phyloP scores from a whole-genome alignment of 1,139 yeast species.

The Blastobotrys niveus region DNA sequence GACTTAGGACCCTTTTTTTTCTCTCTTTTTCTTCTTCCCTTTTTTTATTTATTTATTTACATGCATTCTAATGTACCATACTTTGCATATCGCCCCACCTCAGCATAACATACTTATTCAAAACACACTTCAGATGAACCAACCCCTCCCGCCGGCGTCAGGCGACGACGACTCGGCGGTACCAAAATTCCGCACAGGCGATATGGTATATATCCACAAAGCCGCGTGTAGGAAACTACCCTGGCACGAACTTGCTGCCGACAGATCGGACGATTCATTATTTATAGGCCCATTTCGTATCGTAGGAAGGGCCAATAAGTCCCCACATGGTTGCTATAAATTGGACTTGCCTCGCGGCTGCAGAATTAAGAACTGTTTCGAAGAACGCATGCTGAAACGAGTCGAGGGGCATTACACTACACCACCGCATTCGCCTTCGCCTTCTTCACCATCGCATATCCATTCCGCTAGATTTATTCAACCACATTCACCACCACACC shows the following conservation, averaged over 20 bases:
- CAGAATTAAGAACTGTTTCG: slow-evolving; percentile 11
- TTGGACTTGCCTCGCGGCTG: slow-evolving; percentile 9
- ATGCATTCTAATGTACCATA: too few relatives aligned
- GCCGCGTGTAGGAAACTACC: slow-evolving; percentile 11
- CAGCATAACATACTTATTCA: too few relatives aligned
- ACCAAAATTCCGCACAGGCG: slow-evolving; percentile 1
- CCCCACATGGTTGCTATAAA: background rate
- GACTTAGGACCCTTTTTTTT: too few relatives aligned
- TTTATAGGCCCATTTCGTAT: slow-evolving; percentile 12
- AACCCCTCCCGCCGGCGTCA: too few relatives aligned
- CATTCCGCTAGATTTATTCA: too few relatives aligned
- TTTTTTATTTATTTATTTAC: too few relatives aligned
- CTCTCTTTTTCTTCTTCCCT: too few relatives aligned
- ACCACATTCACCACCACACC: too few relatives aligned
- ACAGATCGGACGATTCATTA: slow-evolving; percentile 9
- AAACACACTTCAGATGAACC: too few relatives aligned
- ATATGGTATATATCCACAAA: slow-evolving; percentile 10
- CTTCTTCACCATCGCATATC: too few relatives aligned
- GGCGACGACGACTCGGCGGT: too few relatives aligned
- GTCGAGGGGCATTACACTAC: background rate
- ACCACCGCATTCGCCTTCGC: background rate
- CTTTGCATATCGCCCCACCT: too few relatives aligned
- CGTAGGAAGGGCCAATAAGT: background rate
- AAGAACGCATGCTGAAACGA: slow-evolving; percentile 12
- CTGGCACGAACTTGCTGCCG: slow-evolving; percentile 9